Evolutionary conservation across 257 asterid genomes (phyloP).

Genomic region (Cinchona pubescens): DNA sequence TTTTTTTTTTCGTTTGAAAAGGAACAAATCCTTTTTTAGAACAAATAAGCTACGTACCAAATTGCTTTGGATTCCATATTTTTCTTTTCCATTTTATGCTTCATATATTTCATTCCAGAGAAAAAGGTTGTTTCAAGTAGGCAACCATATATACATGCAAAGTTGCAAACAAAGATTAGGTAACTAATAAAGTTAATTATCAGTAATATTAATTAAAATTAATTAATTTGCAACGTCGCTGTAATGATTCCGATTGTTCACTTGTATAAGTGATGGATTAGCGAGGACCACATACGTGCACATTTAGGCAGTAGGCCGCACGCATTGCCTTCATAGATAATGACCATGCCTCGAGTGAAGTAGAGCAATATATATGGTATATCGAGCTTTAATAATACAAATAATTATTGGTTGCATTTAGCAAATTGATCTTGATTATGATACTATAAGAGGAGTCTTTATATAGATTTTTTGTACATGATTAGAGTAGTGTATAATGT

Average conservation of each 20-base stretch:
- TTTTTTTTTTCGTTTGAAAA: too few relatives aligned
- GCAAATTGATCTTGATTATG: too few relatives aligned
- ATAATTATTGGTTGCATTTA: background rate
- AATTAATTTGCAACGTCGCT: background rate
- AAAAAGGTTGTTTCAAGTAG: background rate
- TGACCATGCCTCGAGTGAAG: background rate
- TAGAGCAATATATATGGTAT: background rate
- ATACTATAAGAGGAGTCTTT: too few relatives aligned
- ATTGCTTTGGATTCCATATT: background rate
- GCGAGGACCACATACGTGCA: slow-evolving; percentile 12
- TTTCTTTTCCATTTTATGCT: background rate
- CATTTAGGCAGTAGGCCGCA: background rate
- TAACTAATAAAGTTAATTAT: background rate
- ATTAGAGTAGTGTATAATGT: too few relatives aligned
- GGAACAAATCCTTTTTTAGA: background rate
- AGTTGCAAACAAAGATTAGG: background rate
- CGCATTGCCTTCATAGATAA: background rate
- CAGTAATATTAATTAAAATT: background rate
- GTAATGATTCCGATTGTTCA: background rate
- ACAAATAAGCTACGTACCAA: background rate
- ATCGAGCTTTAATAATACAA: slow-evolving; percentile 9
- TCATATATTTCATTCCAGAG: background rate
- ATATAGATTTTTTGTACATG: too few relatives aligned
- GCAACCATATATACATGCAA: background rate
- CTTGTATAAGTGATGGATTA: background rate